phyloP scores from a whole-genome alignment of 108 stramenopile species.

The Discostella pseudostelligera region DNA sequence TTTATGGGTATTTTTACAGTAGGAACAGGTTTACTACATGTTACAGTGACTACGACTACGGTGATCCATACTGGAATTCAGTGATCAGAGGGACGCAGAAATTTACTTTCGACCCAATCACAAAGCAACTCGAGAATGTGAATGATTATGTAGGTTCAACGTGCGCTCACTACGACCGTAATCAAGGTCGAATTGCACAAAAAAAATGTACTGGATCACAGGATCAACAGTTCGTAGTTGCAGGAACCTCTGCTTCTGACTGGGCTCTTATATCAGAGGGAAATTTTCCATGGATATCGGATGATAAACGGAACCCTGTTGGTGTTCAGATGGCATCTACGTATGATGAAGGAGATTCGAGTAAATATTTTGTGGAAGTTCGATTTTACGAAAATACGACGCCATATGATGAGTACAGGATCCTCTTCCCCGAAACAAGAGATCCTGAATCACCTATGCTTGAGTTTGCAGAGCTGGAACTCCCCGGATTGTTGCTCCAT shows the following conservation, averaged over 20 bases:
- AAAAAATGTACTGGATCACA: background rate
- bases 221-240: background rate
- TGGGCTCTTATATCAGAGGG: constrained; percentile 12
- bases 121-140: background rate
- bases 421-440: constrained; percentile 5
- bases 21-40: background rate
- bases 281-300: constrained; percentile 5
- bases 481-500: constrained; percentile 5
- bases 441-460: background rate
- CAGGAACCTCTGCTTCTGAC: background rate
- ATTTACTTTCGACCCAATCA: background rate
- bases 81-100: background rate
- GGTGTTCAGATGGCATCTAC: background rate
- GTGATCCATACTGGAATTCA: background rate
- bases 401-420: constrained; percentile 16
- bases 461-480: constrained; percentile 12
- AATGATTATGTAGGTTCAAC: too few relatives aligned
- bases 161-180: too few relatives aligned
- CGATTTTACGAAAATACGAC: constrained; percentile 2
- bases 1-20: background rate
- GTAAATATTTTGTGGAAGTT: constrained; percentile 13
- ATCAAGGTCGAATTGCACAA: background rate
- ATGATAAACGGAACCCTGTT: constrained; percentile 3
- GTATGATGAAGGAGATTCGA: constrained; percentile 11
- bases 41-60: background rate